Conservation (phyloP, 345 rosid genomes). For the Acer yangbiense region DNA sequence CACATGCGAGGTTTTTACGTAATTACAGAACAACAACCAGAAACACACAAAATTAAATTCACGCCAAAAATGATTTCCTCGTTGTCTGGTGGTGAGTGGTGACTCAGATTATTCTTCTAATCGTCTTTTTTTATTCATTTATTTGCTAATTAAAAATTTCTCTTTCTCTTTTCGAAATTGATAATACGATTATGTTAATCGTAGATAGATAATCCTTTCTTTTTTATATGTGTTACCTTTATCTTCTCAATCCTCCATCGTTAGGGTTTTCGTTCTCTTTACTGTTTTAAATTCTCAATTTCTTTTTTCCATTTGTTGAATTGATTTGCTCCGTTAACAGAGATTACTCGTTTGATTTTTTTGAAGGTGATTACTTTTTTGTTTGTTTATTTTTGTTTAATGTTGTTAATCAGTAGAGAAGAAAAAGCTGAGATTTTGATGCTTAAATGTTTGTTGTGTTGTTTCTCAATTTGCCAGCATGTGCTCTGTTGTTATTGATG, state of each 20-base stretch:
- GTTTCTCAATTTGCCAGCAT: too few relatives aligned
- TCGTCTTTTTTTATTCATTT: not conserved
- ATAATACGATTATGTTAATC: too few relatives aligned
- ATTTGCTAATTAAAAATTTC: too few relatives aligned
- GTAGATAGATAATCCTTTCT: too few relatives aligned
- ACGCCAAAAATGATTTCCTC: not conserved
- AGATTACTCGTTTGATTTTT: not conserved
- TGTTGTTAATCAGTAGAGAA: not conserved
- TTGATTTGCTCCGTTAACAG: not conserved
- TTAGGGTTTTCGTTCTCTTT: not conserved
- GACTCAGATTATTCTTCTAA: not conserved
- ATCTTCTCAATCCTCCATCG: too few relatives aligned
- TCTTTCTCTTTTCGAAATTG: too few relatives aligned
- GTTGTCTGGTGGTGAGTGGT: not conserved
- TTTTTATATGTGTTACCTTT: too few relatives aligned
- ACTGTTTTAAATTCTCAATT: not conserved
- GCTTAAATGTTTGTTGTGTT: not conserved
- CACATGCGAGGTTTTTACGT: too few relatives aligned
- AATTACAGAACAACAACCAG: too few relatives aligned
- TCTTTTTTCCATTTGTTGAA: too few relatives aligned
- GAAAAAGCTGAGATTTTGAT: slow-evolving; percentile 9
- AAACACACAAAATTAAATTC: too few relatives aligned
- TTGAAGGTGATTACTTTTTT: not conserved
- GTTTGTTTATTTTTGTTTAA: not conserved
- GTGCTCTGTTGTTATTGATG: not conserved